Evolutionary conservation across 345 rosid species (phyloP).

Genomic region (Gossypium mustelinum): DNA sequence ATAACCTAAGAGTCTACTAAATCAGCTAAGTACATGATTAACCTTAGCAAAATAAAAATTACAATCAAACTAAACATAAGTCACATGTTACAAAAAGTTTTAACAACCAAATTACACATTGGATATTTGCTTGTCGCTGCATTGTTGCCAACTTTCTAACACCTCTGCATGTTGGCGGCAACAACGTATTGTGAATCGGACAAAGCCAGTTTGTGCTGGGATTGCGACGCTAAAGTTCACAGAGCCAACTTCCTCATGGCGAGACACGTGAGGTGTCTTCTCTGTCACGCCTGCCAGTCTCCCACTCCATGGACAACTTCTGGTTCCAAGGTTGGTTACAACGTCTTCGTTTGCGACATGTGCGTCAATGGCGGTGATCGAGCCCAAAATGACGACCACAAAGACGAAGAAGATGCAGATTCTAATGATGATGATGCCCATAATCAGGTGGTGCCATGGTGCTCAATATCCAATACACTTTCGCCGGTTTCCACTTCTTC

Average conservation of each 20-base stretch:
- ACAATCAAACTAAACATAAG: no score
- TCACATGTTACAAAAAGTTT: no score
- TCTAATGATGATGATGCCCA: constrained; percentile 28
- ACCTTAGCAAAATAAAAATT: no score
- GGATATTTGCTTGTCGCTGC: no score
- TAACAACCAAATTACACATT: no score
- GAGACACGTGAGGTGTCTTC: constrained; percentile 48
- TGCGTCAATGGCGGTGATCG: constrained; percentile 26
- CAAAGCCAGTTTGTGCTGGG: constrained; percentile 67
- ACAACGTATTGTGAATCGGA: constrained; percentile 62
- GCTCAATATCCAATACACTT: constrained; percentile 26
- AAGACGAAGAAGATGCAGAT: constrained; percentile 1
- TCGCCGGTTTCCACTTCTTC: constrained; percentile 35
- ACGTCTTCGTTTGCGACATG: constrained; percentile 45
- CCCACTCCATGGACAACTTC: constrained; percentile 58
- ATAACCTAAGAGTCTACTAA: no score
- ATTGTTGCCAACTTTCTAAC: no score
- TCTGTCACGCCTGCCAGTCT: constrained; percentile 47
- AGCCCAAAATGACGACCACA: constrained; percentile 8
- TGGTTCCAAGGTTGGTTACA: constrained; percentile 44
- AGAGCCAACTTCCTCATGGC: constrained; percentile 76
- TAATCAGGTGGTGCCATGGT: constrained; percentile 57
- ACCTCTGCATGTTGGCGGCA: constrained; percentile 44
- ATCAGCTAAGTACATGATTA: no score
- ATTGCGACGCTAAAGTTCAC: constrained; percentile 64